phyloP scores from a whole-genome alignment of 148 eudicot genomes.

The Silene latifolia region DNA sequence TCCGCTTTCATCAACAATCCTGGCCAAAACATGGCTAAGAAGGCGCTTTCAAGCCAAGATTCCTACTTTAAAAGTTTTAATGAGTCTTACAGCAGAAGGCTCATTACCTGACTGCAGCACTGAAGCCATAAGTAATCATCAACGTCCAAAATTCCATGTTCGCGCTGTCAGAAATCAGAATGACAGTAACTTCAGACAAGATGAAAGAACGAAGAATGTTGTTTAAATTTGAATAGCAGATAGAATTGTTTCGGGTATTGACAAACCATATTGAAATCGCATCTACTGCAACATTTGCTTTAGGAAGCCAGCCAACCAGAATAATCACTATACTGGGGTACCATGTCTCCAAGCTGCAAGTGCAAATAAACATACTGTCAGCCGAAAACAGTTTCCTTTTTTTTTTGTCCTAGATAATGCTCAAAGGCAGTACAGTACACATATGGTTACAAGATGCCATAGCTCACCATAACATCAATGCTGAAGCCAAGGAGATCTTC shows the following conservation, averaged over 20 bases:
- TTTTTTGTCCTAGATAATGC: not conserved
- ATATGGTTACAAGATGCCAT: not conserved
- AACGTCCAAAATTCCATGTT: constrained; percentile 34
- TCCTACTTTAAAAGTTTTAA: no score
- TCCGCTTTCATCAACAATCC: no score
- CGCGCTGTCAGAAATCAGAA: constrained; percentile 1
- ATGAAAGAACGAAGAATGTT: not conserved
- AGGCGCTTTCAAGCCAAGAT: no score
- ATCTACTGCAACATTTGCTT: constrained; percentile 41
- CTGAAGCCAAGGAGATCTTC: constrained; percentile 56
- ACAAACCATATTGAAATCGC: constrained; percentile 45
- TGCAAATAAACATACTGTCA: not conserved
- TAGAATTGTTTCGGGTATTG: not conserved
- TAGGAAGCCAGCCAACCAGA: constrained; percentile 38
- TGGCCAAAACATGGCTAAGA: no score
- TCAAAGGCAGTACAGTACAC: no score
- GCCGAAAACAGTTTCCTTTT: not conserved
- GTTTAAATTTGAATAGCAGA: no score
- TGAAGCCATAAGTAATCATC: constrained; percentile 40
- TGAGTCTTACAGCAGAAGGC: no score
- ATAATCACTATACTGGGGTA: constrained; percentile 33
- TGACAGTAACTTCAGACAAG: not conserved
- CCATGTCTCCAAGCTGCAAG: constrained; percentile 49
- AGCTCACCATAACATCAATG: constrained; percentile 52
- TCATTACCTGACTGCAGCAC: constrained; percentile 40